phyloP scores from a whole-genome alignment of 441 rosid species.

The Biscutella laevigata region DNA sequence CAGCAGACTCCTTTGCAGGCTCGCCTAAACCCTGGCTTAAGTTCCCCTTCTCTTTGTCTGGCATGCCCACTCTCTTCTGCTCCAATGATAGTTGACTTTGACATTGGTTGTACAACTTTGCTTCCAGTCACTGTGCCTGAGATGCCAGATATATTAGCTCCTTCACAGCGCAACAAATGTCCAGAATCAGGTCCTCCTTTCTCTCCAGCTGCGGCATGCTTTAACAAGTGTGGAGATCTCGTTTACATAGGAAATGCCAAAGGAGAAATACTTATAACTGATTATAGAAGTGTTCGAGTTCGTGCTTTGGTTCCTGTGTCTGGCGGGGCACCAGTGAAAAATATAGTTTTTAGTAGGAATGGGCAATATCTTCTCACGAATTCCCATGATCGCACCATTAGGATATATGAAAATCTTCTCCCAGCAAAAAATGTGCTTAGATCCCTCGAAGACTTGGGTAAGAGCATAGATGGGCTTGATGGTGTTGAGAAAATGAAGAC shows the following conservation, averaged over 20 bases:
- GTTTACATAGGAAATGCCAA: conserved; percentile 85
- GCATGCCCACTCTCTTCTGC: conserved; percentile 94
- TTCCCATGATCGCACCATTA: conserved; percentile 81
- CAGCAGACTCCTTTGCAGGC: conserved; percentile 78
- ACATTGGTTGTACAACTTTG: conserved; percentile 43
- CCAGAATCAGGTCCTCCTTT: conserved; percentile 54
- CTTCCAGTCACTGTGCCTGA: conserved; percentile 69
- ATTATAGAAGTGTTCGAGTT: conserved; percentile 50
- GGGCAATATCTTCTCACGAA: conserved; percentile 88
- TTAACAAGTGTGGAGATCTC: conserved; percentile 84
- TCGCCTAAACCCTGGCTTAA: conserved; percentile 79
- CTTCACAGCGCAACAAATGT: conserved; percentile 54
- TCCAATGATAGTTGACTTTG: conserved; percentile 79
- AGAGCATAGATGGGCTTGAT: conserved; percentile 41
- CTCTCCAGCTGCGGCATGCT: conserved; percentile 89
- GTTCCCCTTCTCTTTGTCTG: conserved; percentile 62
- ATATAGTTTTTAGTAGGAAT: conserved; percentile 75
- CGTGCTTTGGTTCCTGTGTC: conserved; percentile 61
- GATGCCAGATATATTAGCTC: conserved; percentile 41
- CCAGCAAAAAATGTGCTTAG: conserved; percentile 57
- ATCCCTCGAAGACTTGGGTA: conserved; percentile 41
- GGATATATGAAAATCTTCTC: conserved; percentile 86
- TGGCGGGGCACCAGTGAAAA: conserved; percentile 69
- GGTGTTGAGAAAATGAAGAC: conserved; percentile 62
- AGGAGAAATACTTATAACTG: conserved; percentile 85